phyloP scores from a whole-genome alignment of 371 early-diverging fungal genomes.

The Dinochytrium kinnereticum region DNA sequence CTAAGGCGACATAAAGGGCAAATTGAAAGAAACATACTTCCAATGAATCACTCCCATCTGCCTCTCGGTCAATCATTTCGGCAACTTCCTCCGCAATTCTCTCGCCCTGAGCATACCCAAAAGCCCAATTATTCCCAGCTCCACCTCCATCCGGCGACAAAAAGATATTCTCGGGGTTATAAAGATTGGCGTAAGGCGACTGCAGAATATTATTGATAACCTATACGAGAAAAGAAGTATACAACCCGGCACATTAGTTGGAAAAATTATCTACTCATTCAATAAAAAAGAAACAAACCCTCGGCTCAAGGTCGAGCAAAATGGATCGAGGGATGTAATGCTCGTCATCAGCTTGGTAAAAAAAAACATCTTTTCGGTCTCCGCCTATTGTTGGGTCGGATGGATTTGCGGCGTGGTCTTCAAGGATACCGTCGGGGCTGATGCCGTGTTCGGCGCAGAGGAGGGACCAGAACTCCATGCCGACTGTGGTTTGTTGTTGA shows the following conservation, averaged over 20 bases:
- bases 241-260: too few relatives aligned
- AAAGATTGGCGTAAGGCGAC: conserved; percentile 56
- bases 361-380: conserved; percentile 98
- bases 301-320: conserved; percentile 97
- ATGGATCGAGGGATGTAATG: conserved; percentile 81
- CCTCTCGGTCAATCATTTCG: conserved; percentile 64
- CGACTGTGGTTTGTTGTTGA: too few relatives aligned
- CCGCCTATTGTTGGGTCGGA: conserved; percentile 64
- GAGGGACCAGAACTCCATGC: conserved; percentile 74
- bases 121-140: conserved; percentile 62
- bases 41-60: conserved; percentile 55
- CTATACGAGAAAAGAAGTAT: too few relatives aligned
- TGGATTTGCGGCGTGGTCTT: conserved; percentile 62
- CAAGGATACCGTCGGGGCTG: conserved; percentile 52
- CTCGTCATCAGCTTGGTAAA: conserved; percentile 79
- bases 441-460: conserved; percentile 67
- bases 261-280: too few relatives aligned
- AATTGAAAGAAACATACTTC: conserved; percentile 46
- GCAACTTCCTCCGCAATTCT: conserved; percentile 50
- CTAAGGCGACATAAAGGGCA: too few relatives aligned
- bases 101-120: conserved; percentile 51
- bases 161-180: conserved; percentile 86
- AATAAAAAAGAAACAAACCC: conserved; percentile 29
- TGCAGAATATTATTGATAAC: conserved; percentile 58
- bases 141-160: conserved; percentile 82